phyloP scores from a whole-genome alignment of 352 stramenopile species.

The Phytophthora lateralis region DNA sequence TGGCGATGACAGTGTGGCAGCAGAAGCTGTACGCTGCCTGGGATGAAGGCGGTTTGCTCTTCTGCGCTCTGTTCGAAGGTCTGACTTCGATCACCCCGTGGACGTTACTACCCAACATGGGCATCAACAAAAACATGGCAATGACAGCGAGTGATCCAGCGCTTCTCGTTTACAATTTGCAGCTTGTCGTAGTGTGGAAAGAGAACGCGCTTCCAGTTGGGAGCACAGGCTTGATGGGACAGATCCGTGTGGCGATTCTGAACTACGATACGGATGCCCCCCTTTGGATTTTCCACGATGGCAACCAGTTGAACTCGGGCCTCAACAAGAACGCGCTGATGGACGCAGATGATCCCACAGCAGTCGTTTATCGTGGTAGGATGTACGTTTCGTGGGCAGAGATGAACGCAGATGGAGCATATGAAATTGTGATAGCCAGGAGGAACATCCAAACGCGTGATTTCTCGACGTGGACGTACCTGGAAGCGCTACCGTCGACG shows the following conservation, averaged over 20 bases:
- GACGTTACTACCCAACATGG: constrained; percentile 72
- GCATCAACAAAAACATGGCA: constrained; percentile 55
- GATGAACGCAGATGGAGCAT: constrained; percentile 37
- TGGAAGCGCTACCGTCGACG: constrained; percentile 38
- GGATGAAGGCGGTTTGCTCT: constrained; percentile 68
- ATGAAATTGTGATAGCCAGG: constrained; percentile 55
- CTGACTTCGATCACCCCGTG: constrained; percentile 41
- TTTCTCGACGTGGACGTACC: constrained; percentile 55
- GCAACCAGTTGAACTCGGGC: constrained; percentile 40
- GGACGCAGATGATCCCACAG: constrained; percentile 48
- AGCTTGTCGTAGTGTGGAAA: constrained; percentile 66
- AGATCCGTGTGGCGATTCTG: constrained; percentile 59
- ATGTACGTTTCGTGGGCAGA: constrained; percentile 75
- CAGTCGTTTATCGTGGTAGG: constrained; percentile 50
- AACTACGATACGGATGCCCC: constrained; percentile 59
- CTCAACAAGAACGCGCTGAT: constrained; percentile 58
- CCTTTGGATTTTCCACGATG: constrained; percentile 81
- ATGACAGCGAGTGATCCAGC: constrained; percentile 51
- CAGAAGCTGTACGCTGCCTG: constrained; percentile 64
- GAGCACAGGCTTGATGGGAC: constrained; percentile 34
- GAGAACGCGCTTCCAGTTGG: constrained; percentile 37
- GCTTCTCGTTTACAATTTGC: constrained; percentile 63
- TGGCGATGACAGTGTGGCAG: constrained; percentile 47
- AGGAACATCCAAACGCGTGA: constrained; percentile 65
- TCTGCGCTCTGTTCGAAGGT: constrained; percentile 61